Evolutionary conservation across 2,329 filamentous ascomycete genomes (phyloP).

Genomic region (Penicillium oxalicum): DNA sequence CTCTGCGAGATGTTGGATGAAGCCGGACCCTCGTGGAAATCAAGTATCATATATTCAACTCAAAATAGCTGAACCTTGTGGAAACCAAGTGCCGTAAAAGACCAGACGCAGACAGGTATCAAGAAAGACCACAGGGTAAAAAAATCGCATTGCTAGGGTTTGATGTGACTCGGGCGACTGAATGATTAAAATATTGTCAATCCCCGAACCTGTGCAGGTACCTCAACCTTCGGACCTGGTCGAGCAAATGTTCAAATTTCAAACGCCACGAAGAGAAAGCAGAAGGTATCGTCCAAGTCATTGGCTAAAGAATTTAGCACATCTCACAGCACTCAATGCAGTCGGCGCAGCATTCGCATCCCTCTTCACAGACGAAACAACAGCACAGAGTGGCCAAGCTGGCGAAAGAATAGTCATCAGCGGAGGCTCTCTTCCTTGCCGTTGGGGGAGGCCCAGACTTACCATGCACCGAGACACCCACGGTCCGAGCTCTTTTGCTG

Average conservation of each 20-base stretch:
- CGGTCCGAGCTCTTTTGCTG: slow-evolving; percentile 25
- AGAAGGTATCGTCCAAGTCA: slow-evolving; percentile 21
- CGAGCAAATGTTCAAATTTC: slow-evolving; percentile 6
- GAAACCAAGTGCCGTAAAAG: too few relatives aligned
- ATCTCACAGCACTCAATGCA: slow-evolving; percentile 50
- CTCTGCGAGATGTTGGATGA: background rate
- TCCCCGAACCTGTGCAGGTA: background rate
- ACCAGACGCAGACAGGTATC: too few relatives aligned
- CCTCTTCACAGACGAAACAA: slow-evolving; percentile 59
- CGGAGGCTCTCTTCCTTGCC: background rate
- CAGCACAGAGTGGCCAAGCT: slow-evolving; percentile 55
- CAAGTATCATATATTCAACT: too few relatives aligned
- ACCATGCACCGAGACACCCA: slow-evolving; percentile 50
- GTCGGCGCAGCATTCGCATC: slow-evolving; percentile 59
- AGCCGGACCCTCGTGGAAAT: background rate
- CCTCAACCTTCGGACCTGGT: slow-evolving; percentile 2
- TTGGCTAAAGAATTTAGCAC: slow-evolving; percentile 26
- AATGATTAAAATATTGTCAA: too few relatives aligned
- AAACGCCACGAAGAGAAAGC: slow-evolving; percentile 16
- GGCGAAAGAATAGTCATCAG: slow-evolving; percentile 8
- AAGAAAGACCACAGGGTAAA: too few relatives aligned
- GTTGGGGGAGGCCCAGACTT: slow-evolving; percentile 15
- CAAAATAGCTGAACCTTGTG: too few relatives aligned
- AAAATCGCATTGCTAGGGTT: too few relatives aligned
- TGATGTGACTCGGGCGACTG: too few relatives aligned